These are phyloP conservation scores for Wickerhamiella infanticola DNA, from an alignment of 1,139 yeast genomes.

Conservation along the genomic window DNA sequence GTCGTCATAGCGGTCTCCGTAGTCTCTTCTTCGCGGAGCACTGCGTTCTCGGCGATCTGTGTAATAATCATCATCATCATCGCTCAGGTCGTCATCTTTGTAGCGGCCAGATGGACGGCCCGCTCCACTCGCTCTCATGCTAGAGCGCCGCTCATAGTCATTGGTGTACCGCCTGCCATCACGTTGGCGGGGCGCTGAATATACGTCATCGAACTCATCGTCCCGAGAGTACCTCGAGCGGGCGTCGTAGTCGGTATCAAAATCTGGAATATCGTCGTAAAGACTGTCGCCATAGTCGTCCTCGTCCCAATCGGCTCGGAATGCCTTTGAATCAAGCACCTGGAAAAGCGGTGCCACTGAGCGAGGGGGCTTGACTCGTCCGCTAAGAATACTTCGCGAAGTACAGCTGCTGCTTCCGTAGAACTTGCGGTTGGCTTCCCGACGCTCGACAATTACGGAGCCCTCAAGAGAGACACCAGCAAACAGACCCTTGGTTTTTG, in stretches of 20 bases:
- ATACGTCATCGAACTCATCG: slow-evolving; percentile 7
- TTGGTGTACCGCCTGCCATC: slow-evolving; percentile 7
- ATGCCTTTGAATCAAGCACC: slow-evolving; percentile 72
- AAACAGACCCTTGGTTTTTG: slow-evolving; percentile 90
- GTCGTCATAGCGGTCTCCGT: neutral
- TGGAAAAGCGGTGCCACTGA: slow-evolving; percentile 83
- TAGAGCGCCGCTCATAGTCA: slow-evolving; percentile 5
- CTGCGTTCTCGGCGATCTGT: neutral
- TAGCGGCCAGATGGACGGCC: neutral
- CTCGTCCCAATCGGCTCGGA: slow-evolving; percentile 43
- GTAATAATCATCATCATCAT: neutral
- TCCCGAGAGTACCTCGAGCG: neutral
- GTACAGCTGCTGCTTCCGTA: slow-evolving; percentile 76
- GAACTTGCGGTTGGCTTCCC: slow-evolving; percentile 92
- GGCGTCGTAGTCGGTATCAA: slow-evolving; percentile 9
- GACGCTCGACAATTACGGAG: slow-evolving; percentile 82
- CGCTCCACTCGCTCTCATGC: neutral
- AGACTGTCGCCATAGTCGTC: slow-evolving; percentile 55
- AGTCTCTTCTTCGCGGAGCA: neutral
- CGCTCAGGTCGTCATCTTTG: slow-evolving; percentile 3
- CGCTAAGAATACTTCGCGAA: slow-evolving; percentile 67
- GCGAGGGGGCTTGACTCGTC: slow-evolving; percentile 83
- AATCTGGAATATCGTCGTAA: slow-evolving; percentile 57
- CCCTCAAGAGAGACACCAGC: slow-evolving; percentile 98
- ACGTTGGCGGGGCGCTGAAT: slow-evolving; percentile 6